Conservation (phyloP, 2,329 filamentous ascomycete species). For the Aspergillus chevalieri region DNA sequence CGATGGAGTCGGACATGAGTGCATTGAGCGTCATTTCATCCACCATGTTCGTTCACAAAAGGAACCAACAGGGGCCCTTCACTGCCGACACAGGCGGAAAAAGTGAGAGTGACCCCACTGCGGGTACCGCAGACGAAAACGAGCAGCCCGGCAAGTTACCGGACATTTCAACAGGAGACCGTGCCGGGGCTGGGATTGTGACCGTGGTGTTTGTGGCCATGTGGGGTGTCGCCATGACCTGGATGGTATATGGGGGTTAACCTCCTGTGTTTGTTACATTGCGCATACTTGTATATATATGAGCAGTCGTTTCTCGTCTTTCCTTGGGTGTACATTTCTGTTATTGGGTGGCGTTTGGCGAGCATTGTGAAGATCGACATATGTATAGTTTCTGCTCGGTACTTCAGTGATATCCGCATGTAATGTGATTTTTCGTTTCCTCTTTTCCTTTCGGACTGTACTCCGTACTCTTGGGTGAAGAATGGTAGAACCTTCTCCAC, state of each 20-base stretch:
- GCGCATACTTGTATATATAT: background rate
- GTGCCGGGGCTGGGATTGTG: constrained; percentile 31
- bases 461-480: too few relatives aligned
- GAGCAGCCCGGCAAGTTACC: constrained; percentile 7
- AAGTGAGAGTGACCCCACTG: constrained; percentile 43
- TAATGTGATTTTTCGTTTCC: too few relatives aligned
- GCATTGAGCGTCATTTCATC: constrained; percentile 32
- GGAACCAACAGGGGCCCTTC: constrained; percentile 30
- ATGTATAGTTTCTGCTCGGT: too few relatives aligned
- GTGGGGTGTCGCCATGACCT: constrained; percentile 24
- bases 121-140: constrained; percentile 25
- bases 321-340: too few relatives aligned
- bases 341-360: too few relatives aligned
- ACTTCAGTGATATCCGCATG: too few relatives aligned
- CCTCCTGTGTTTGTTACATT: background rate
- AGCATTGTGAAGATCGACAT: too few relatives aligned
- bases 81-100: constrained; percentile 53
- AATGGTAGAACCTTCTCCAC: too few relatives aligned
- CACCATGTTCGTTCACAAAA: constrained; percentile 21
- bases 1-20: constrained; percentile 39
- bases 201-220: constrained; percentile 24
- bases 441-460: too few relatives aligned
- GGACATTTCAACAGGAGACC: constrained; percentile 29
- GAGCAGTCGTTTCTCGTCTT: background rate
- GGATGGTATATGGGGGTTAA: constrained; percentile 23